Base-by-base conservation (phyloP, 345 rosid species). In the Psidium guajava region DNA sequence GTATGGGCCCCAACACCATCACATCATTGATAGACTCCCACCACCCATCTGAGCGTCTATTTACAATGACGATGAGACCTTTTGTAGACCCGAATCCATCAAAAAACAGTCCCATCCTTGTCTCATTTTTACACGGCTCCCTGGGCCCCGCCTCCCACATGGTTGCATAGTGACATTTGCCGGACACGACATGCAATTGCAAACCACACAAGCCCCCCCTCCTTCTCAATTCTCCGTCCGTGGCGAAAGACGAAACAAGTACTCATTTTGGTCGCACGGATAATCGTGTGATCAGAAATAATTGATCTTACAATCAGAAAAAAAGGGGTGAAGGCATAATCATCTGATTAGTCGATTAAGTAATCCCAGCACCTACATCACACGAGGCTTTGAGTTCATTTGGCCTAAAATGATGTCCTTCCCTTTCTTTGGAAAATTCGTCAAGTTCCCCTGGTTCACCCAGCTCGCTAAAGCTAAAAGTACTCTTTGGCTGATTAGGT, bases 21-120 rank as follows among this genome's bases (percentile, higher is more conserved):
- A 69, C 80, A 69, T 69, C 80, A 69, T 69, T 69, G 80, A 69
- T 36, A 69, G 80, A 69, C 80, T 69, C 80, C 80, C 80, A 69
- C 80, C 80, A 69, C 80, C 80, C 80, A 69, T 69, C 80, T 18
- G 80, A 69, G 80, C 80, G 80, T 36, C 24, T 20, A 36, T 69
- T 69, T 69, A 69, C 80, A 36, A 69, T 36, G 80, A 69, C 40
- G 80, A 69, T 69, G 80, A 69, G 80, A 69, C 80, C 80, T 21
- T 36, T 36, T 69, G 80, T 69, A 69, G 80, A 69, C 80, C 80
- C 80, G 80, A 69, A 69, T 69, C 47, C 80, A 69, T 69, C 80
- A 69, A 69, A 69, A 69, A 69, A 69, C 80, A 69, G 80, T 69
- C 80, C 80, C 80, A 69, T 69, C 80, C 80, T 69, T 69, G 80